Base-by-base conservation (phyloP, 805 yeast genomes). In the Yueomyces sp. region DNA sequence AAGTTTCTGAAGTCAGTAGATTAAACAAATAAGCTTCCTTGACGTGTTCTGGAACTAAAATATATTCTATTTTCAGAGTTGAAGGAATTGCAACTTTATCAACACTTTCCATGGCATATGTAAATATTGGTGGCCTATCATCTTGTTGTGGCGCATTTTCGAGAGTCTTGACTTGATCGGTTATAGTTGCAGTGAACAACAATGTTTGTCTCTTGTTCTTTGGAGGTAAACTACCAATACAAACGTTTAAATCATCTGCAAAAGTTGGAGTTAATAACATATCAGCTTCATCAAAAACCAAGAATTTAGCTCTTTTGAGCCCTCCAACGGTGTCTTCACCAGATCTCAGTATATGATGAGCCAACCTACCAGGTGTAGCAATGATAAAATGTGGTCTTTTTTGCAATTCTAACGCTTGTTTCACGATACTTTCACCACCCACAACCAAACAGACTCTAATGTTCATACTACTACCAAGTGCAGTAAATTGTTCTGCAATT, bases 221-320 rank as follows among this genome's bases (percentile, higher is more conserved):
- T 1, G 74, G 65, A 0, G 98, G 96, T 36, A 92, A 63, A 0
- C 78, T 74, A 4, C 69, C 67, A 54, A 90, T 73, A 55, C 96
- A 86, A 27, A 75, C 71, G 41, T 74, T 73, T 47, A 92, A 67
- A 62, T 90, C 95, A 33, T 76, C 72, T 7, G 88, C 81, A 63
- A 92, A 87, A 40, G 94, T 82, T 44, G 79, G 77, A 40, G 92
- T 85, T 49, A 92, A 72, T 31, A 92, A 66, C 48, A 96, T 73
- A 70, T 92, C 98, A 1, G 98, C 98, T 66, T 90, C 98, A 69
- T 92, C 98, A 2, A 92, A 67, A 2, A 92, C 97, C 43, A 92
- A 67, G 56, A 70, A 92, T 57, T 81, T 79, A 19, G 83, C 81
- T 51, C 94, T 70, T 52, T 80, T 76, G 41, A 92, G 66, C 0